phyloP scores from a whole-genome alignment of 305 asterid species.

The Ilex paraguariensis region DNA sequence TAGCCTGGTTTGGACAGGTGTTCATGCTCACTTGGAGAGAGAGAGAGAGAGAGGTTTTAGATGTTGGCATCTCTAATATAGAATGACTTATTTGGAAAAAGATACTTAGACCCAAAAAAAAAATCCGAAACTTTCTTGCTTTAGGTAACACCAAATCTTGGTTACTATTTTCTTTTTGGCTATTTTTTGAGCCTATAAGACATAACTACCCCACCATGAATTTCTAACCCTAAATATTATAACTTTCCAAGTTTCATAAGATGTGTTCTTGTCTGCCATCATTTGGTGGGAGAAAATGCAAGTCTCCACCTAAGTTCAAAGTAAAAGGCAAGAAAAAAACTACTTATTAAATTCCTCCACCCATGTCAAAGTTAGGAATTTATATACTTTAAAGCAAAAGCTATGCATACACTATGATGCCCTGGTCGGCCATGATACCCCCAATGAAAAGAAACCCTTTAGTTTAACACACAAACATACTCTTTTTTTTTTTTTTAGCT shows the following conservation, averaged over 20 bases:
- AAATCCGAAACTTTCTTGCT: background rate
- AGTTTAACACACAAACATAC: background rate
- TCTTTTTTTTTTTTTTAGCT: too few species aligned
- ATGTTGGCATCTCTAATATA: too few species aligned
- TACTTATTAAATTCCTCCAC: background rate
- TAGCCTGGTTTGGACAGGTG: too few species aligned
- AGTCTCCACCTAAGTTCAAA: background rate
- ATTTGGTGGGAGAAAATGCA: background rate
- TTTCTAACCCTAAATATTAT: background rate
- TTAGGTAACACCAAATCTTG: background rate
- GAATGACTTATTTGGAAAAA: too few species aligned
- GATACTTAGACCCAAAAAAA: too few species aligned
- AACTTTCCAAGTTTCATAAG: background rate
- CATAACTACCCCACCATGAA: background rate
- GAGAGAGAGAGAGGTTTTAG: too few species aligned
- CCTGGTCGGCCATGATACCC: background rate
- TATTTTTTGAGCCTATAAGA: background rate
- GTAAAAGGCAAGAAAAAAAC: background rate
- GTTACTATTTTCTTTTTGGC: background rate
- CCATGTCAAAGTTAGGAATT: background rate
- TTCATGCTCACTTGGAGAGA: too few species aligned
- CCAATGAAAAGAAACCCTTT: background rate
- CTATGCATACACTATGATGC: background rate
- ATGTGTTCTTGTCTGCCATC: background rate
- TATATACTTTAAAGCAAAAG: background rate